Conservation (phyloP, 495 filamentous ascomycete genomes). For the Bacidia gigantensis region DNA sequence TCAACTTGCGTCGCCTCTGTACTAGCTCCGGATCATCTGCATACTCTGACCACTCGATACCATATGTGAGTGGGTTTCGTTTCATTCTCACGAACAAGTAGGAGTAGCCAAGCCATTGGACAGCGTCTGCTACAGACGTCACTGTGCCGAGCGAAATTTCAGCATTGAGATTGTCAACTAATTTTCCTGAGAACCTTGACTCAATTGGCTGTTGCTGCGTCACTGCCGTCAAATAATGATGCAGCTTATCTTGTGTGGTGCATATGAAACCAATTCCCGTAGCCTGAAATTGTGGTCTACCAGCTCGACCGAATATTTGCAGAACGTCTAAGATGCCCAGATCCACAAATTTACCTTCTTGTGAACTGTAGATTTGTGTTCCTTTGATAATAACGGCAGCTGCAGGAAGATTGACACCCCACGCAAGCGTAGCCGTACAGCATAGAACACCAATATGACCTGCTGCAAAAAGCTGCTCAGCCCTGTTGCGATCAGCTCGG, state of each 20-base stretch:
- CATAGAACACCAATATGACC: slow-evolving; percentile 90
- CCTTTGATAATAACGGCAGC: slow-evolving; percentile 97
- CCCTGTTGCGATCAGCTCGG: slow-evolving; percentile 79
- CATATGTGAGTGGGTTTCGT: slow-evolving; percentile 78
- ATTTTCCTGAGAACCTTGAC: slow-evolving; percentile 73
- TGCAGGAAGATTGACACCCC: slow-evolving; percentile 97
- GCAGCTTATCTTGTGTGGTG: slow-evolving; percentile 79
- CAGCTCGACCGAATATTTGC: slow-evolving; percentile 97
- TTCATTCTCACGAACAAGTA: slow-evolving; percentile 96
- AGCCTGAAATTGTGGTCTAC: slow-evolving; percentile 92
- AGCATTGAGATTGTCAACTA: slow-evolving; percentile 94
- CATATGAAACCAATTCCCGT: slow-evolving; percentile 94
- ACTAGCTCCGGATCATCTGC: slow-evolving; percentile 75
- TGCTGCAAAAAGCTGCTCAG: slow-evolving; percentile 78
- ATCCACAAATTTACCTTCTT: slow-evolving; percentile 93
- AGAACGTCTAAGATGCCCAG: slow-evolving; percentile 93
- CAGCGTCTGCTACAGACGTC: slow-evolving; percentile 83
- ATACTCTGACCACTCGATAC: slow-evolving; percentile 90
- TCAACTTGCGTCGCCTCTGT: slow-evolving; percentile 63
- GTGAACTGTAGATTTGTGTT: slow-evolving; percentile 88
- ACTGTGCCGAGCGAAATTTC: slow-evolving; percentile 91
- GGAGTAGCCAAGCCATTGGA: slow-evolving; percentile 95
- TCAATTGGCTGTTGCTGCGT: slow-evolving; percentile 95
- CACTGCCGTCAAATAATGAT: slow-evolving; percentile 86
- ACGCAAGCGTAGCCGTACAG: slow-evolving; percentile 94